Evolutionary conservation across 1,284 basidiomycete genomes (phyloP), one percentile per base, ranked within the genome.

Genomic region (Veloporphyrellus conicus): DNA sequence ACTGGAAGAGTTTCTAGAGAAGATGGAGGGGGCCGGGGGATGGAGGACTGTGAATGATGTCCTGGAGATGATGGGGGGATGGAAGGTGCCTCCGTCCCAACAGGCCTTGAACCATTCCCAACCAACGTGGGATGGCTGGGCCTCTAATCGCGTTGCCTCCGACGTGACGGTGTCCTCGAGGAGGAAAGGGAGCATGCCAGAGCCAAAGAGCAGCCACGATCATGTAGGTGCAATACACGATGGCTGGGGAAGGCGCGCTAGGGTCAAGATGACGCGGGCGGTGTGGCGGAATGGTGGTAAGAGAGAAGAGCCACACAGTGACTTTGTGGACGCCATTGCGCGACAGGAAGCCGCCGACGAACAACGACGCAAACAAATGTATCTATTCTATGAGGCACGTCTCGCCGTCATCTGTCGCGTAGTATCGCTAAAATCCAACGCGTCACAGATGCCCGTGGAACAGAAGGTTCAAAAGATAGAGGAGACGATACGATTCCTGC

Each of bases 281-380:
- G 47, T 49, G 44, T 47, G 36, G 41, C 47, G 34, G 10, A 38
- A 41, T 27, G 27, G 33, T 27, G 32, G 38, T 6, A 34, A 41
- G 6, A 42, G 36, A 22, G 48, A 54, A 34, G 51, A 48, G 15
- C 25, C 45, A 18, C 50, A 16, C 4, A 12, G 45, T 43, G 54
- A 67, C 3, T 79, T 82, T 52, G 77, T 78, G 15, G 79, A 82
- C 42, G 60, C 67, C 20, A 63, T 78, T 38, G 77, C 78, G 2
- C 64, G 60, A 12, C 68, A 70, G 48, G 62, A 70, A 47, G 66
- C 67, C 6, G 73, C 63, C 9, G 65, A 70, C 51, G 64, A 67
- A 14, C 64, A 68, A 32, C 69, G 71, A 19, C 74, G 66, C 43
- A 59, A 57, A 46, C 53, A 67, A 42, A 75, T 83, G 74, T 71